These are phyloP conservation scores for Cerrena zonata DNA, from an alignment of 1,284 basidiomycete genomes.

Conservation along the genomic window DNA sequence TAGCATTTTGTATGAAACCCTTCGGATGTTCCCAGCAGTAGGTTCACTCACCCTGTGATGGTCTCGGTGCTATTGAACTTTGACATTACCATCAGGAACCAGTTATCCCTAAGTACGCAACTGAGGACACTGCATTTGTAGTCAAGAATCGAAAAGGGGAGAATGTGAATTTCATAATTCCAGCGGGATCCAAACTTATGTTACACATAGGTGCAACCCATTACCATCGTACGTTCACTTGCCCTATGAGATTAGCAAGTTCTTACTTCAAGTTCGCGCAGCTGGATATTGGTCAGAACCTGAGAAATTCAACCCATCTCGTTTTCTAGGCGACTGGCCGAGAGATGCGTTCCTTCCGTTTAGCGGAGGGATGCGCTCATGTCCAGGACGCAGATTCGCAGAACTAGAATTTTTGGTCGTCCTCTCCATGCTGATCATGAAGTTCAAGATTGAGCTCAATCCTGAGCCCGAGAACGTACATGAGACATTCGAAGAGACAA, in stretches of 20 bases:
- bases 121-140: slow-evolving; percentile 41
- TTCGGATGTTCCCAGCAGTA: slow-evolving; percentile 57
- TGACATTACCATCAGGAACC: too few species aligned
- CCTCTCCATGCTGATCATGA: slow-evolving; percentile 13
- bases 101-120: slow-evolving; percentile 44
- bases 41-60: slow-evolving; percentile 17
- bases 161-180: slow-evolving; percentile 37
- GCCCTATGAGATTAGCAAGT: background rate
- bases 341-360: slow-evolving; percentile 40
- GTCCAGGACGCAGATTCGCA: slow-evolving; percentile 34
- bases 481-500: slow-evolving; percentile 28
- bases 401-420: slow-evolving; percentile 23
- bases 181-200: slow-evolving; percentile 37
- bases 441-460: slow-evolving; percentile 21
- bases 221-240: slow-evolving; percentile 26
- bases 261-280: slow-evolving; percentile 11
- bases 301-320: slow-evolving; percentile 33
- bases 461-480: slow-evolving; percentile 26
- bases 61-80: too few species aligned
- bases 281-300: slow-evolving; percentile 40
- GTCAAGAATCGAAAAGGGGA: slow-evolving; percentile 37
- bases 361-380: slow-evolving; percentile 31
- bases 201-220: slow-evolving; percentile 43
- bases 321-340: slow-evolving; percentile 36
- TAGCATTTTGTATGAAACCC: slow-evolving; percentile 54